Evolutionary conservation across 257 asterid genomes (phyloP), one percentile per base, ranked within the genome.

Genomic region (Oldenlandia corymbosa): DNA sequence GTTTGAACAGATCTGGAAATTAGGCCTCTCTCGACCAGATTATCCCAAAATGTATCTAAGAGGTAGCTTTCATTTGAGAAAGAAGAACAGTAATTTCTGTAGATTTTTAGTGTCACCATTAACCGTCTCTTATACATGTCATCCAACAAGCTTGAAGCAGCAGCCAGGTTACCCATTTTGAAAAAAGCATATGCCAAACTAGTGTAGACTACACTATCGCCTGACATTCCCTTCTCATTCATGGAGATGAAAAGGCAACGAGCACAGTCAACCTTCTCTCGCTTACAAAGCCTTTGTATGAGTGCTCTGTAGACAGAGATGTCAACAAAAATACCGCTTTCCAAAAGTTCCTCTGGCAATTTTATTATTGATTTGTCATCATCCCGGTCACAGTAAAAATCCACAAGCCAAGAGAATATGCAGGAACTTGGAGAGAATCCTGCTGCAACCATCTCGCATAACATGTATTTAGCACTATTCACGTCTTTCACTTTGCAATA

Each of bases 101-200:
- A 89, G 45, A 89, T 73, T 64, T 75, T 75, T 45, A 82, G 80
- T 45, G 85, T 88, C 65, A 92, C 79, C 89, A 85, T 81, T 37
- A 87, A 51, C 60, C 95, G 79, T 79, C 82, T 81, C 71, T 64
- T 74, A 79, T 78, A 77, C 99, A 92, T 92, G 79, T 82, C 94
- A 39, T 92, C 95, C 1, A 86, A 75, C 80, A 83, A 75, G 34
- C 62, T 74, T 28, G 79, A 75, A 53, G 79, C 78, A 53, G 85
- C 73, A 31, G 2, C 66, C 60, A 17, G 52, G 68, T 84, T 81
- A 20, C 94, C 95, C 10, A 3, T 76, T 76, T 81, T 87, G 52
- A 74, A 75, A 63, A 73, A 81, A 27, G 88, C 89, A 75, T 84
- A 83, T n/a, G 96, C 95, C 66, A 92, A 68, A 73, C 72, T 79